phyloP scores from a whole-genome alignment of 345 rosid species.

The Schrenkiella parvula region DNA sequence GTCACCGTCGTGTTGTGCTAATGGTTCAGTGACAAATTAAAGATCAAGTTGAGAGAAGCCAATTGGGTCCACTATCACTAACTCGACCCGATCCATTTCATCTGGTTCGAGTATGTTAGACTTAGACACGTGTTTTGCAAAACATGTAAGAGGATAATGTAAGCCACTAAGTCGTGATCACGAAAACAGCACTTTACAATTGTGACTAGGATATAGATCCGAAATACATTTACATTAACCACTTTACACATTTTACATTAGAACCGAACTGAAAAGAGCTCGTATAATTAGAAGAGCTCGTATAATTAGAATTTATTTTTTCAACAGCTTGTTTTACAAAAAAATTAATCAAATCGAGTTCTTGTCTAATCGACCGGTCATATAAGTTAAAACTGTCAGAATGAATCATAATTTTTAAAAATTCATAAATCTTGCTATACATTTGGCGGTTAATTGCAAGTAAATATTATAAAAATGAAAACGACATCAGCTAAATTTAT shows the following conservation, averaged over 20 bases:
- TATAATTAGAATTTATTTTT: not conserved
- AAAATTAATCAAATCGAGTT: not conserved
- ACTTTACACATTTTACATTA: not conserved
- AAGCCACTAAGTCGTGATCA: conserved; percentile 18
- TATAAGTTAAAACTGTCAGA: not conserved
- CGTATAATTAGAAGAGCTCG: not conserved
- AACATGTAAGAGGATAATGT: not conserved
- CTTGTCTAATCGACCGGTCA: not conserved
- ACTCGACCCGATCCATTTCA: conserved; percentile 4
- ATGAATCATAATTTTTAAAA: not conserved
- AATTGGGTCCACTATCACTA: conserved; percentile 1
- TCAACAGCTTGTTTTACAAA: not conserved
- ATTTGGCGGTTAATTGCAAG: not conserved
- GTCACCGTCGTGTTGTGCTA: not conserved
- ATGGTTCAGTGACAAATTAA: not conserved
- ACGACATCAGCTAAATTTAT: not conserved
- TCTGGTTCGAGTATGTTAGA: not conserved
- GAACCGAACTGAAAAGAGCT: not conserved
- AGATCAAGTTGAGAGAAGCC: conserved; percentile 20
- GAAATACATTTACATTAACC: not conserved
- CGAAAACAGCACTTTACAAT: conserved; percentile 8
- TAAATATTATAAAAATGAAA: not conserved
- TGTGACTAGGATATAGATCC: conserved; percentile 9
- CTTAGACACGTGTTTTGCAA: conserved; percentile 21
- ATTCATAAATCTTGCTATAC: not conserved